phyloP scores from a whole-genome alignment of 202 grass and related monocot genomes.

The Dendrocalamus latiflorus region DNA sequence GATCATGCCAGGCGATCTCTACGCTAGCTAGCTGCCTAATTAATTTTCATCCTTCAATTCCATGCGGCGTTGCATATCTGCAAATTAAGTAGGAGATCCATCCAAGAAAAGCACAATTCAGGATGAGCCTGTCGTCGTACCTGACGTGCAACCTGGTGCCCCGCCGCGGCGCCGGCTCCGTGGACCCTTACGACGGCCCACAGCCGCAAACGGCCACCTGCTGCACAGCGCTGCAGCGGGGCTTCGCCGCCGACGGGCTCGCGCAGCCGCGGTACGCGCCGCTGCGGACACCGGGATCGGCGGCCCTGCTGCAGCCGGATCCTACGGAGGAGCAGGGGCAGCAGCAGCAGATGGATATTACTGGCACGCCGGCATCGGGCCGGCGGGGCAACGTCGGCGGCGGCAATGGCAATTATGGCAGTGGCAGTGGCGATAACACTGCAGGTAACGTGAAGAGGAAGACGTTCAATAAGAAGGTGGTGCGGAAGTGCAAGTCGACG shows the following conservation, averaged over 20 bases:
- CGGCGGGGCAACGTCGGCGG: neutral
- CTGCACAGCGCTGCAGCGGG: slow-evolving; percentile 42
- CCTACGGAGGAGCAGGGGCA: neutral
- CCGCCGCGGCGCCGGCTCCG: neutral
- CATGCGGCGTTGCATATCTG: too few species aligned
- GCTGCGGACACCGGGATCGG: slow-evolving; percentile 10
- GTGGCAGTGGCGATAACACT: too few species aligned
- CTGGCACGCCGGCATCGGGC: neutral
- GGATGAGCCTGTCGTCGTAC: neutral
- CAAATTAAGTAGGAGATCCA: too few species aligned
- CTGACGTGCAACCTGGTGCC: slow-evolving; percentile 1
- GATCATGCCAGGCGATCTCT: too few species aligned
- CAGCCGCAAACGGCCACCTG: slow-evolving; percentile 49
- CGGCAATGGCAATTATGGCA: too few species aligned
- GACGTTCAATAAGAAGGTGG: neutral
- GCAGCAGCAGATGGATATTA: neutral
- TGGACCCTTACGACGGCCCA: neutral
- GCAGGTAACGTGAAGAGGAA: too few species aligned
- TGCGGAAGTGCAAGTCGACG: slow-evolving; percentile 48
- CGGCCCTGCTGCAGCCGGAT: neutral
- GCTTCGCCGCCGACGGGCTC: neutral
- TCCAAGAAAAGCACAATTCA: too few species aligned
- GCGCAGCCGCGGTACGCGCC: slow-evolving; percentile 34
- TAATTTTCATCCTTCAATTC: too few species aligned
- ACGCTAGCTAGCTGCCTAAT: too few species aligned